Evolutionary conservation across 768 basidiomycete species (phyloP).

Genomic region (Myochromella boudieri): DNA sequence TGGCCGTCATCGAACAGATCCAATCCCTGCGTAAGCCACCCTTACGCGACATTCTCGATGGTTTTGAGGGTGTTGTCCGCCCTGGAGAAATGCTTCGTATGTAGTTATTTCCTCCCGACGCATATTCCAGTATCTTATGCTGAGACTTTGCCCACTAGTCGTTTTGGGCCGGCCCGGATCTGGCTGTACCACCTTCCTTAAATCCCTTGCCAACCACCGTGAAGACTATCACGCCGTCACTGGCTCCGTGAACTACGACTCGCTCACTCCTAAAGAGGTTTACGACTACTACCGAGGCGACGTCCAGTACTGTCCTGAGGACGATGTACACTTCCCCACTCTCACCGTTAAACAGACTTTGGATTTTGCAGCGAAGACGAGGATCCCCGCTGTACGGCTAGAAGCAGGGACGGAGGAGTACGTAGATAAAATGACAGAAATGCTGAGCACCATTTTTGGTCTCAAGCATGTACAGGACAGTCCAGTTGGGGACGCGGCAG

Average conservation of each 20-base stretch:
- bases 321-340: slow-evolving; percentile 84
- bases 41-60: slow-evolving; percentile 58
- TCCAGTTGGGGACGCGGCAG: slow-evolving; percentile 72
- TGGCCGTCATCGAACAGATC: slow-evolving; percentile 40
- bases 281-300: slow-evolving; percentile 71
- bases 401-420: slow-evolving; percentile 42
- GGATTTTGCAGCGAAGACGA: slow-evolving; percentile 65
- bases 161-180: slow-evolving; percentile 85
- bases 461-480: slow-evolving; percentile 71
- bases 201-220: slow-evolving; percentile 75
- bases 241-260: slow-evolving; percentile 76
- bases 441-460: slow-evolving; percentile 71
- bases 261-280: slow-evolving; percentile 66
- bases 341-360: slow-evolving; percentile 80
- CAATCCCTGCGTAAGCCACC: slow-evolving; percentile 57
- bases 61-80: slow-evolving; percentile 63
- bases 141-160: slow-evolving; percentile 50
- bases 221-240: slow-evolving; percentile 64
- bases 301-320: slow-evolving; percentile 79
- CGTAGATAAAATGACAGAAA: slow-evolving; percentile 48
- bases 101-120: slow-evolving; percentile 25
- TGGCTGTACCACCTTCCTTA: slow-evolving; percentile 84
- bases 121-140: slow-evolving; percentile 31
- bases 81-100: slow-evolving; percentile 78
- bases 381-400: slow-evolving; percentile 59